Evolutionary conservation across 2,329 filamentous ascomycete genomes (phyloP).

Genomic region (Penicillium frequentans): DNA sequence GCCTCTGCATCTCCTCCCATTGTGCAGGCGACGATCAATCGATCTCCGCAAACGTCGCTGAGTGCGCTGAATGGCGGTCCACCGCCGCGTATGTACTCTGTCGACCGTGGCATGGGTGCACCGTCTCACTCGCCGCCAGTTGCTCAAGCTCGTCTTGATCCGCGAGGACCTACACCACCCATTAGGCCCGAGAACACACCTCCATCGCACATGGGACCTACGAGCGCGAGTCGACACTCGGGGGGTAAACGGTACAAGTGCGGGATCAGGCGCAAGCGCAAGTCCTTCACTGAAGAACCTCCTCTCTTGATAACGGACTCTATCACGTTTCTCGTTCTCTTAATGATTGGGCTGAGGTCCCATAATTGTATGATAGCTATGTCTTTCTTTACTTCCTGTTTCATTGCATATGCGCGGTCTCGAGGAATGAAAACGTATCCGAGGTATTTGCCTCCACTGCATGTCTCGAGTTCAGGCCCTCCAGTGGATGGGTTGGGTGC

Average conservation of each 20-base stretch:
- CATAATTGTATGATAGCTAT: slow-evolving; percentile 7
- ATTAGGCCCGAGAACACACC: slow-evolving; percentile 31
- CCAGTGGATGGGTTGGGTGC: background rate
- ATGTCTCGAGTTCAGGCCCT: background rate
- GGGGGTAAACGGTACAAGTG: slow-evolving; percentile 28
- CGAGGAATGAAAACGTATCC: background rate
- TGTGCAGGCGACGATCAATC: slow-evolving; percentile 37
- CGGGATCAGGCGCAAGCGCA: slow-evolving; percentile 65
- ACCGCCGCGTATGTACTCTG: slow-evolving; percentile 37
- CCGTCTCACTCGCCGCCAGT: slow-evolving; percentile 38
- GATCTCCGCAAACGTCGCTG: slow-evolving; percentile 39
- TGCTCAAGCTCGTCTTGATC: slow-evolving; percentile 34
- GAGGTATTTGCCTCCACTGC: background rate
- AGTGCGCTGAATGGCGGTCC: slow-evolving; percentile 37
- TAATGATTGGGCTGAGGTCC: background rate
- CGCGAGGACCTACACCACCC: slow-evolving; percentile 35
- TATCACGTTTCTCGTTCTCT: background rate
- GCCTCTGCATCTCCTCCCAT: slow-evolving; percentile 40
- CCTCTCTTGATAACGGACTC: slow-evolving; percentile 54
- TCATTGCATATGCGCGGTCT: slow-evolving; percentile 6
- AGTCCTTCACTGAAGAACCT: slow-evolving; percentile 75
- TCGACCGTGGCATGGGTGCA: slow-evolving; percentile 37
- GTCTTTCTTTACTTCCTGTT: slow-evolving; percentile 4
- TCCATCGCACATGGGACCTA: slow-evolving; percentile 20
- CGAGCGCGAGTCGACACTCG: slow-evolving; percentile 28